Evolutionary conservation across 805 yeast genomes (phyloP), one percentile per base, ranked within the genome.

Genomic region (Zygoascus biomembranicola): DNA sequence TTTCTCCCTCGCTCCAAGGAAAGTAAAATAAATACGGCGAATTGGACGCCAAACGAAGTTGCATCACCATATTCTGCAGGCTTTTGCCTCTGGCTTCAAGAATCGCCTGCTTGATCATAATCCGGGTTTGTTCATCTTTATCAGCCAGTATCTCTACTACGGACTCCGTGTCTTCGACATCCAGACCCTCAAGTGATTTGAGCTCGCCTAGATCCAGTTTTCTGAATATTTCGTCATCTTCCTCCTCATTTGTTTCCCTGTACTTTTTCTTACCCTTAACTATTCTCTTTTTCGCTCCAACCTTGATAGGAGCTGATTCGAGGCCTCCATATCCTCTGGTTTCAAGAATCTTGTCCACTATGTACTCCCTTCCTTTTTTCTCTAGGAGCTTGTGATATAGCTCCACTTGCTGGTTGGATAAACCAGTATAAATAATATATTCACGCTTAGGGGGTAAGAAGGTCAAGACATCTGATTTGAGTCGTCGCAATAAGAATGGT

Each of bases 401-500:
- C n/a, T 74, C 71, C 32, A 75, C 76, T 69, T 92, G 99, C 42
- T 73, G 62, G 0, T 73, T 66, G 0, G 92, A 78, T 54, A 92
- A 67, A 2, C 84, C 79, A 5, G 88, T 79, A 66, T 87, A 89
- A 1, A 92, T 74, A 44, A 88, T 78, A 63, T 89, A 92, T 68
- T 92, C 99, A 57, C 94, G 81, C 68, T 94, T 94, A 1, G 92
- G 86, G 0, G 97, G 98, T 52, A 94, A 72, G 31, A 74, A 75
- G 2, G 75, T 72, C 16, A 86, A 73, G 0, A 87, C 96, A 53
- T 81, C 84, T 52, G 75, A 78, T 65, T 92, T 92, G 66, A 92
- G 70, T 54, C 99, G 75, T 62, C 99, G 76, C 46, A 92, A 73
- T 23, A 92, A 68, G 61, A 94, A 92, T 0, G 99, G 99, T 61